Evolutionary conservation across 306 rosid species (phyloP).

Genomic region (Castanea sativa): DNA sequence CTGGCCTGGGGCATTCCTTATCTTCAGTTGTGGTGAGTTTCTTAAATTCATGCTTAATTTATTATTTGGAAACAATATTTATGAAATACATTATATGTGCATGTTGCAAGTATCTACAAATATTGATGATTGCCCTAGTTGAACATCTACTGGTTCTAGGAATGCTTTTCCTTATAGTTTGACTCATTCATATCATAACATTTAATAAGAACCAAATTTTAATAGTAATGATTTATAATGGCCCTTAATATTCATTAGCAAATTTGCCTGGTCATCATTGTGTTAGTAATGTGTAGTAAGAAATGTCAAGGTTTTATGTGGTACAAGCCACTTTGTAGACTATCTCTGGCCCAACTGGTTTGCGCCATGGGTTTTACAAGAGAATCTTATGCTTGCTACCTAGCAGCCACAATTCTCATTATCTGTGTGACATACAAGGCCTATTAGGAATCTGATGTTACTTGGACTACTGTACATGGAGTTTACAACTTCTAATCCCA

Average conservation of each 20-base stretch:
- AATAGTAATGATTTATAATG: neutral
- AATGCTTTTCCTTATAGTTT: neutral
- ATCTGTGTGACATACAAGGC: neutral
- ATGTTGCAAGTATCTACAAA: neutral
- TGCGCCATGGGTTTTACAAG: neutral
- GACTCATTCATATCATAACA: neutral
- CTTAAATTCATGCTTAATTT: neutral
- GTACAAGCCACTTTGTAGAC: neutral
- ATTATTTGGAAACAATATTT: neutral
- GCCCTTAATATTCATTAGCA: neutral
- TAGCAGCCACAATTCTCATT: neutral
- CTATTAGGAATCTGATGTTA: neutral
- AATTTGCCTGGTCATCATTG: neutral
- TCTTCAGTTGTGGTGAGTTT: slow-evolving; percentile 89
- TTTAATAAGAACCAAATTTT: neutral
- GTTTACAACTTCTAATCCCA: neutral
- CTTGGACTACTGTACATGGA: neutral
- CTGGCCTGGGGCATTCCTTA: slow-evolving; percentile 94
- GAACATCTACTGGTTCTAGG: neutral
- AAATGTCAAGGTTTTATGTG: neutral
- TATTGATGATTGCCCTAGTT: neutral
- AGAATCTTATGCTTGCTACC: neutral
- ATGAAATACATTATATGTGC: neutral
- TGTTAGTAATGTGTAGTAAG: neutral
- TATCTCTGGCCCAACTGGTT: neutral